Evolutionary conservation across 306 rosid species (phyloP).

Genomic region (Vigna nakashimae): DNA sequence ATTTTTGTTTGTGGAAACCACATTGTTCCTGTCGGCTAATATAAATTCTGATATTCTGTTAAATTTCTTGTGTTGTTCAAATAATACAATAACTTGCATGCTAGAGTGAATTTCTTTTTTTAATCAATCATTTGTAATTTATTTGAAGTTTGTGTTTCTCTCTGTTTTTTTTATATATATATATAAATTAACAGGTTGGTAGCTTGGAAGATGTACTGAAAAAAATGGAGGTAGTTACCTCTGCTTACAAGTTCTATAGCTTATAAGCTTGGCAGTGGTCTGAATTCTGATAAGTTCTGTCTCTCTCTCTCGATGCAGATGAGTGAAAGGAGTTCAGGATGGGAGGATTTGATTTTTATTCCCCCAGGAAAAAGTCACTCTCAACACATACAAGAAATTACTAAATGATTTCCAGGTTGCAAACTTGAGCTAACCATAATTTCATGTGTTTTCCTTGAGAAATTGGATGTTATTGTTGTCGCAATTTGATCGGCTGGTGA

Average conservation of each 20-base stretch:
- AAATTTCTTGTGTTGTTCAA: slow-evolving; percentile 6
- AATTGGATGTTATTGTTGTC: slow-evolving; percentile 46
- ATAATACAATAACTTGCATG: slow-evolving; percentile 8
- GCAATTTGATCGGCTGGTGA: slow-evolving; percentile 51
- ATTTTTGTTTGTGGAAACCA: slow-evolving; percentile 7
- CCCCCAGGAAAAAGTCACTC: slow-evolving; percentile 92
- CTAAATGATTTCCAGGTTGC: slow-evolving; percentile 54
- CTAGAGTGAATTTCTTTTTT: slow-evolving; percentile 30
- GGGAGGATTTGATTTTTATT: slow-evolving; percentile 97
- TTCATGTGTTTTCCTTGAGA: slow-evolving; percentile 45
- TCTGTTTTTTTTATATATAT: slow-evolving; percentile 7
- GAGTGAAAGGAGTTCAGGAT: slow-evolving; percentile 78
- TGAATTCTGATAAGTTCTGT: slow-evolving; percentile 40
- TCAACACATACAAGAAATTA: slow-evolving; percentile 83
- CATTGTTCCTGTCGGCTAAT: slow-evolving; percentile 9
- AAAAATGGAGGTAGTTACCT: slow-evolving; percentile 86
- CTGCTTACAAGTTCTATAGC: slow-evolving; percentile 28
- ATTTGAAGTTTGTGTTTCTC: slow-evolving; percentile 24
- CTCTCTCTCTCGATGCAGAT: slow-evolving; percentile 53
- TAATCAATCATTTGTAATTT: slow-evolving; percentile 15
- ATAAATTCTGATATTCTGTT: slow-evolving; percentile 15
- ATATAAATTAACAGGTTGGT: slow-evolving; percentile 71
- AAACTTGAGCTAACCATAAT: slow-evolving; percentile 53
- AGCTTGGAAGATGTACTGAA: slow-evolving; percentile 91
- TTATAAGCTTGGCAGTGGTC: slow-evolving; percentile 29